Conservation (phyloP, 768 basidiomycete genomes). For the Russula dissimulans region DNA sequence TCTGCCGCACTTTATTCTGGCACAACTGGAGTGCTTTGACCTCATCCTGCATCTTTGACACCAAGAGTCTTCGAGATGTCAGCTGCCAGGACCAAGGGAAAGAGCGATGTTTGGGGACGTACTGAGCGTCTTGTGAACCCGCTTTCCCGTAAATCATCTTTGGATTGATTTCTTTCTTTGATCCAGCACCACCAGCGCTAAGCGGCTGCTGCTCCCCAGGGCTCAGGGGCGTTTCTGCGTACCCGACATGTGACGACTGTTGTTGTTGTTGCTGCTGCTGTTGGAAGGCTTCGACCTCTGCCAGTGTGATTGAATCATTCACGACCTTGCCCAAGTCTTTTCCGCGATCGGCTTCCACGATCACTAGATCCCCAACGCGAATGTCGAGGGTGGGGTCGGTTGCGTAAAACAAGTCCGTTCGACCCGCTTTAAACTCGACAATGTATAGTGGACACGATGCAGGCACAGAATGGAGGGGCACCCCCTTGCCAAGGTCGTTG, state of each 20-base stretch:
- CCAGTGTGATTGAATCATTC: conserved; percentile 82
- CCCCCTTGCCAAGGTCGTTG: conserved; percentile 73
- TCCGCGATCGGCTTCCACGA: conserved; percentile 94
- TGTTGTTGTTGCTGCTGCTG: conserved; percentile 50
- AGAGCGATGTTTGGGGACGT: conserved; percentile 25
- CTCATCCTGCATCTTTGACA: conserved; percentile 84
- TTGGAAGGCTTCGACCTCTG: conserved; percentile 88
- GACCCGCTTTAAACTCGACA: conserved; percentile 94
- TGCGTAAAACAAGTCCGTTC: conserved; percentile 90
- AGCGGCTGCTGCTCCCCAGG: conserved; percentile 31
- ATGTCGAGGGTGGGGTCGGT: conserved; percentile 59
- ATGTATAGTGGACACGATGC: conserved; percentile 86
- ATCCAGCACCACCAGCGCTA: conserved; percentile 24
- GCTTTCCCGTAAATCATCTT: conserved; percentile 96
- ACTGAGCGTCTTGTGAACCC: conserved; percentile 73
- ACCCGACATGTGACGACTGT: conserved; percentile 33
- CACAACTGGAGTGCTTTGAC: conserved; percentile 85
- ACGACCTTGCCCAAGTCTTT: conserved; percentile 88
- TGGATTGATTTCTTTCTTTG: conserved; percentile 90
- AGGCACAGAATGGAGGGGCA: conserved; percentile 78
- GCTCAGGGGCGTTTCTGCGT: conserved; percentile 36
- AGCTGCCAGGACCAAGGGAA: not conserved
- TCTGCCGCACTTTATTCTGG: conserved; percentile 83
- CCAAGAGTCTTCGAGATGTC: conserved; percentile 45
- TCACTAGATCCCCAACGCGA: conserved; percentile 82